Base-by-base conservation (phyloP, 768 basidiomycete species). In the Trametes sanguinea region DNA sequence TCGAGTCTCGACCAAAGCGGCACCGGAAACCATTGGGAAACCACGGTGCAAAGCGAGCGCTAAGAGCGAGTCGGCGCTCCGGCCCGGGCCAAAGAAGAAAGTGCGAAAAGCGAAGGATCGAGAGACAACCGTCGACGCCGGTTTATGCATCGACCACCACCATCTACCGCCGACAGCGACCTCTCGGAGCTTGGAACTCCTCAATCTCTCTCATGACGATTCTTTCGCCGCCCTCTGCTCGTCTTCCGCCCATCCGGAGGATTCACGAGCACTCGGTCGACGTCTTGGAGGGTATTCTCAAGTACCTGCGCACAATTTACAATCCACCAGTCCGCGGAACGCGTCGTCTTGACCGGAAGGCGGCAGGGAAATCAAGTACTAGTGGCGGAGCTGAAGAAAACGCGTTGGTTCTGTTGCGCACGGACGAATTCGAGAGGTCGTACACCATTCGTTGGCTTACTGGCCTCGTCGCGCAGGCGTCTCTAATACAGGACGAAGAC, bases 401-500 rank as follows among this genome's bases (percentile, higher is more conserved):
- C 40, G 71, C 22, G 22, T 17, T 68, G 51, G 76, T 77, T 17
- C 63, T 70, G 11, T 65, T 85, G 27, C 79, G 81, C 47, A 72
- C 74, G 0, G 91, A 94, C 69, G 57, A 76, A 1, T 94, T 89
- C 71, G 93, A 95, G 73, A 82, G 87, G 8, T 71, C 81, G 0
- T 86, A 87, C 55, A 80, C 87, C 0, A 80, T 92, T 3, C 83
- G 81, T 60, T 95, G 93, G 93, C 78, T 94, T 13, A 89, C 84
- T 4, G 76, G 82, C 2, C 79, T 94, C 51, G 75, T 94, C 30
- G 54, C 68, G 11, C 66, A 61, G 13, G 60, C 64, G 10, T 57
- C 64, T 5, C 37, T 60, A 42, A 42, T 68, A 3, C 45, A 57
- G 7, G 61, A 17, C 17, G 50, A 13, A 3, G 2, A 32, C 29